phyloP scores from a whole-genome alignment of 257 asterid genomes.

The Paraleonurus japonicus region DNA sequence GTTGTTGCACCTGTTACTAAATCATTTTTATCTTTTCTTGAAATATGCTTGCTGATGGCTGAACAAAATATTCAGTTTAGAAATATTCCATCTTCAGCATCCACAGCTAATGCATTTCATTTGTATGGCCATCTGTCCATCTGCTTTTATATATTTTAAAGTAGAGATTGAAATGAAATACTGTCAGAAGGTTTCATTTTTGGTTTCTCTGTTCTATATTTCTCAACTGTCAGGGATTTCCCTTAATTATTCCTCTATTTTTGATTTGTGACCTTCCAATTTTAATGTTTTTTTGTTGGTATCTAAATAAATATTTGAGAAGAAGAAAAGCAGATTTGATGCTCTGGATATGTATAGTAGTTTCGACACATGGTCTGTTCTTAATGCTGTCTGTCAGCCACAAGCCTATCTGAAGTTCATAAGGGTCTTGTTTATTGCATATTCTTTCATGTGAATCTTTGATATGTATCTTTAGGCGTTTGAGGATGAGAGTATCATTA shows the following conservation, averaged over 20 bases:
- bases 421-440: slow-evolving; percentile 4
- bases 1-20: not conserved
- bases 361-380: too few species aligned
- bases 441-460: slow-evolving; percentile 5
- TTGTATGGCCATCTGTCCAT: not conserved
- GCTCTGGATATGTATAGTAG: not conserved
- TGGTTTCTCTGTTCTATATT: not conserved
- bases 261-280: not conserved
- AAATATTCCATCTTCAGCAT: not conserved
- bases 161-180: not conserved
- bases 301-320: not conserved
- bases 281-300: not conserved
- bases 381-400: not conserved
- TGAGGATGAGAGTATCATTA: not conserved
- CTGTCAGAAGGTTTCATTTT: not conserved
- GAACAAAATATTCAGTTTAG: not conserved
- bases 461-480: not conserved
- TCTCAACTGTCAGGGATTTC: not conserved
- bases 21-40: not conserved
- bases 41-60: not conserved
- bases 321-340: not conserved
- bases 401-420: not conserved
- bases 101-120: not conserved
- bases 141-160: not conserved
- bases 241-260: not conserved